These are phyloP conservation scores for Sordariomycetes sp. DNA, from an alignment of 2,329 filamentous ascomycete species.

Conservation along the genomic window DNA sequence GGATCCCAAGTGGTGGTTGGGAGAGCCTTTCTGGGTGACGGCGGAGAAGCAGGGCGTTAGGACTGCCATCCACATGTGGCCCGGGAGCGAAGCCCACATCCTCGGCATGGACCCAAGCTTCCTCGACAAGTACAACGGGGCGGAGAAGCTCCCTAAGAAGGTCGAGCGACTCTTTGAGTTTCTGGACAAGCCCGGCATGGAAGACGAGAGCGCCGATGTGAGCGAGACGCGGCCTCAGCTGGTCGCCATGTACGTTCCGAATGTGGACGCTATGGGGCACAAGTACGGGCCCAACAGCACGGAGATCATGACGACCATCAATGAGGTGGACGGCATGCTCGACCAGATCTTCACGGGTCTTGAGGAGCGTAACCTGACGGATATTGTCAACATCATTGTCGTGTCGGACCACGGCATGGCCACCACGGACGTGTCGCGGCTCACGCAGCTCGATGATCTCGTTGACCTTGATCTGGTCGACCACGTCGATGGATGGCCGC, in stretches of 20 bases:
- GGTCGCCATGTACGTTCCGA: slow-evolving; percentile 87
- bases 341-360: slow-evolving; percentile 63
- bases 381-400: slow-evolving; percentile 87
- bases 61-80: slow-evolving; percentile 95
- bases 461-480: slow-evolving; percentile 66
- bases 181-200: slow-evolving; percentile 67
- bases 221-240: slow-evolving; percentile 64
- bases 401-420: slow-evolving; percentile 99
- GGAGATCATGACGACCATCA: slow-evolving; percentile 69
- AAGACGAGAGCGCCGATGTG: slow-evolving; percentile 30
- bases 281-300: slow-evolving; percentile 89
- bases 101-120: slow-evolving; percentile 61
- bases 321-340: slow-evolving; percentile 71
- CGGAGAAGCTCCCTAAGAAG: slow-evolving; percentile 63
- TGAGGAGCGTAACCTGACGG: slow-evolving; percentile 67
- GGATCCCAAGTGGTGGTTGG: slow-evolving; percentile 86
- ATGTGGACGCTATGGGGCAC: slow-evolving; percentile 82
- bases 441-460: slow-evolving; percentile 84
- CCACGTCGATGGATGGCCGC: slow-evolving; percentile 86
- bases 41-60: slow-evolving; percentile 71
- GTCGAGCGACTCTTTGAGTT: slow-evolving; percentile 68
- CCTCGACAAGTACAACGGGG: slow-evolving; percentile 72
- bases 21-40: slow-evolving; percentile 87
- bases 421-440: slow-evolving; percentile 65
- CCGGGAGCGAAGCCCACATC: slow-evolving; percentile 83